Evolutionary conservation across 2,329 filamentous ascomycete species (phyloP), one percentile per base, ranked within the genome.

Genomic region (Fusarium nygamai): DNA sequence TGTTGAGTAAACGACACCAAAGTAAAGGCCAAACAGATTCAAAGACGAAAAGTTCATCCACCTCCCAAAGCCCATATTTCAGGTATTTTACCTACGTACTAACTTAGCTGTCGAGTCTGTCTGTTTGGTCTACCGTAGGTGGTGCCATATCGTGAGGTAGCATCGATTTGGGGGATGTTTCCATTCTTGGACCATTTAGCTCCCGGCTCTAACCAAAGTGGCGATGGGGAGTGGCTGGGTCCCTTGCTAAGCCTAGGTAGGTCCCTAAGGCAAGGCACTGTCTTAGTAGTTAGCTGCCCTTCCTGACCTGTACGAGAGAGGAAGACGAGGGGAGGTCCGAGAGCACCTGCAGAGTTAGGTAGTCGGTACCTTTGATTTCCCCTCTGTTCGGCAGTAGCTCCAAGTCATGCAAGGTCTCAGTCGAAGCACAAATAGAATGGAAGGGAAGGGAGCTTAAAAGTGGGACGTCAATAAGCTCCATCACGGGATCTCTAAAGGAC

Each of bases 401-500:
- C 29, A 41, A 27, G 24, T 41, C 43, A 56, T 57, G 29, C 48
- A 56, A 51, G 29, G 50, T 41, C 38, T 41, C 34, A 39, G 44
- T 56, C 33, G 33, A 43, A 46, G 41, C 43, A 51, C 44, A 67
- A 66, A 62, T 70, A 61, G 61, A 59, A 66, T 46, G 44, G 50
- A 50, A 61, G 63, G 60, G 33, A 65, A 44, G 61, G 66, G 66
- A 70, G 73, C 57, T 70, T 64, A 78, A 79, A 78, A 79, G 73
- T 79, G 76, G 77, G 72, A 64, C 74, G 50, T 56, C 64, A 65
- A 72, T 60, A 64, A 76, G 72, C 74, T 80, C 68, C 75, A 80
- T 81, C 79, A 81, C 80, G 80, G 80, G 80, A 81, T 80, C 77
- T 80, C 71, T 74, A 83, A 82, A 83, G 82, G 82, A 83, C 81